Percentiles rank a stretch among this genome's conserved stretches.
Conservation (phyloP, 371 early-diverging fungal genomes). For the Mucor lusitanicus region DNA sequence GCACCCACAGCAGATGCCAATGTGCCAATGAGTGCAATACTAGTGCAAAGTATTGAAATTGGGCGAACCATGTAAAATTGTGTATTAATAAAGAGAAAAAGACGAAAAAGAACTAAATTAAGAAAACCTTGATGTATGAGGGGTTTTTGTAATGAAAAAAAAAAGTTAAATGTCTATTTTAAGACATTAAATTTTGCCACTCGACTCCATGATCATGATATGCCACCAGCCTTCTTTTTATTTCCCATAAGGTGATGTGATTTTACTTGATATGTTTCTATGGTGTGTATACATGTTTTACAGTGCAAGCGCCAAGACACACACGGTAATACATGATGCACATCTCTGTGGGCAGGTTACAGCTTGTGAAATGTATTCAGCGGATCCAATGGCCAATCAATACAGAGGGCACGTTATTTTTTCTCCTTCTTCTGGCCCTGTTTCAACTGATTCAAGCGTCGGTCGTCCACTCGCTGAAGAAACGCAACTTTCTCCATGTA, state of each 20-base stretch:
- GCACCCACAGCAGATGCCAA: background rate
- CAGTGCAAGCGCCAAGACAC: background rate
- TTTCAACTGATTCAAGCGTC: conserved; percentile 49
- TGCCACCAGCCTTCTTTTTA: background rate
- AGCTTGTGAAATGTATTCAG: background rate
- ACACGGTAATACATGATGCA: background rate
- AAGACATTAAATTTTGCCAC: conserved; percentile 2
- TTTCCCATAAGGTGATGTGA: background rate
- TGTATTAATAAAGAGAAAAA: background rate
- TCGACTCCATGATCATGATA: background rate
- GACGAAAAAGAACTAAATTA: background rate
- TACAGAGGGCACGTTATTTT: conserved; percentile 2
- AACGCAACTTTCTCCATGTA: conserved; percentile 68
- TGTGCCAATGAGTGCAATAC: conserved; percentile 3
- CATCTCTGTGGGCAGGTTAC: background rate
- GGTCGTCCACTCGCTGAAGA: conserved; percentile 59
- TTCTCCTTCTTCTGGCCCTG: conserved; percentile 36
- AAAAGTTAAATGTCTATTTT: conserved; percentile 6
- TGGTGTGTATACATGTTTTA: background rate
- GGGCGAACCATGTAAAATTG: background rate
- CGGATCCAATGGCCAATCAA: background rate
- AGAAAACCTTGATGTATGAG: background rate
- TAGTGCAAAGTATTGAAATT: background rate
- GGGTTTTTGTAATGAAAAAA: background rate
- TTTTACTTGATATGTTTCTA: background rate